Conservation (phyloP, 345 rosid species). For the Brassica carinata region DNA sequence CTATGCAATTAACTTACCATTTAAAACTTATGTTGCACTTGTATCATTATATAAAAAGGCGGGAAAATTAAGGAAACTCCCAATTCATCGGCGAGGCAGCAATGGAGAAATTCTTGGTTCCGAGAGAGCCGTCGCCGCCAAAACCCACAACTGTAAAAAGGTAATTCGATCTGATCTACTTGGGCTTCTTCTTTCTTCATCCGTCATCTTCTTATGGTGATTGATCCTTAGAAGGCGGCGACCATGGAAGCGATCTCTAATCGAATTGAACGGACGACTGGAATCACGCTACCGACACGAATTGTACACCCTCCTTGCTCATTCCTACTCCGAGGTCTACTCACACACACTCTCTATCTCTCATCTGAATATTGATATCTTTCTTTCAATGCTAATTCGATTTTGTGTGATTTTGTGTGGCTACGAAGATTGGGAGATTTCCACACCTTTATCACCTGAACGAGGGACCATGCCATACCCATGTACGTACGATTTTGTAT, state of each 20-base stretch:
- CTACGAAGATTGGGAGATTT: conserved; percentile 59
- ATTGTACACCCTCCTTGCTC: conserved; percentile 53
- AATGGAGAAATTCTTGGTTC: conserved; percentile 54
- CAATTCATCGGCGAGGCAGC: neutral
- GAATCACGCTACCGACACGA: conserved; percentile 56
- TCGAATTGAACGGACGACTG: conserved; percentile 67
- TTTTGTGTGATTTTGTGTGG: conserved; percentile 4
- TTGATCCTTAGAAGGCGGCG: conserved; percentile 24
- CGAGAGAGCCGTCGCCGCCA: conserved; percentile 40
- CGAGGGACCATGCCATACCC: conserved; percentile 60
- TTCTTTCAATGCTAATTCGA: too few species aligned
- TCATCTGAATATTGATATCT: too few species aligned
- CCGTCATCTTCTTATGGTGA: neutral
- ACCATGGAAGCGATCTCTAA: conserved; percentile 59
- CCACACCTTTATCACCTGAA: conserved; percentile 58
- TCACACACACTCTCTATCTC: neutral
- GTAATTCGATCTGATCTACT: conserved; percentile 20
- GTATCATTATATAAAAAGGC: conserved; percentile 23
- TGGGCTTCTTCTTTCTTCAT: neutral
- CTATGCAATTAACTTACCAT: too few species aligned
- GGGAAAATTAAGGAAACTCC: conserved; percentile 44
- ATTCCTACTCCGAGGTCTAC: conserved; percentile 71
- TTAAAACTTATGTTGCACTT: too few species aligned
- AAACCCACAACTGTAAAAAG: conserved; percentile 39
- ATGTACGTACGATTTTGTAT: conserved; percentile 41